Evolutionary conservation across 1,284 basidiomycete species (phyloP).

Genomic region (Rhodotorula glutinis): DNA sequence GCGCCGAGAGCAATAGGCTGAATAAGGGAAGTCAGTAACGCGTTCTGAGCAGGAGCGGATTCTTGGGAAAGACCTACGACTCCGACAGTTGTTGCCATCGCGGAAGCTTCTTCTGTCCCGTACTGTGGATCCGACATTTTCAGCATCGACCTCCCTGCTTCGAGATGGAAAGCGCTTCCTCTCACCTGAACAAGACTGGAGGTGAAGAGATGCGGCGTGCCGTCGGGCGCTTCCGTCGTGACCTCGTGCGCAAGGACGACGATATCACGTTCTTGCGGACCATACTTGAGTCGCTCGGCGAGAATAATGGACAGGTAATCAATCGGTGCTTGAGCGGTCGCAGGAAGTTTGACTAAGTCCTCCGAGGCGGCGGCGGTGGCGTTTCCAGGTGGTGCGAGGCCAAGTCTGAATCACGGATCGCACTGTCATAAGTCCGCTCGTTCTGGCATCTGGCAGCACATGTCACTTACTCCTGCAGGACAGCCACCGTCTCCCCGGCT

Average conservation of each 20-base stretch:
- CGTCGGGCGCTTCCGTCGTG: constrained; percentile 44
- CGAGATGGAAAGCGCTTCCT: no score
- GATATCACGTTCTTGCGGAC: constrained; percentile 72
- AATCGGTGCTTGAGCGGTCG: constrained; percentile 59
- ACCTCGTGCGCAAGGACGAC: constrained; percentile 85
- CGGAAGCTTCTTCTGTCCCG: constrained; percentile 62
- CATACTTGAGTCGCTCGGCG: constrained; percentile 70
- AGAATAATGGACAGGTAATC: constrained; percentile 76
- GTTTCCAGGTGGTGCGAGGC: constrained; percentile 51
- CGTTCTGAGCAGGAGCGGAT: no score
- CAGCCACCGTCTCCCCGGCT: neutral
- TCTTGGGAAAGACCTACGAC: constrained; percentile 15
- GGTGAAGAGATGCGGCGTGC: constrained; percentile 62
- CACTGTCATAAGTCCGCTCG: no score
- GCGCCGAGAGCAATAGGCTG: constrained; percentile 40
- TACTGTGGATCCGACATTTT: constrained; percentile 48
- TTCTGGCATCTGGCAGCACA: neutral
- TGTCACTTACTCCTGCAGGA: constrained; percentile 13
- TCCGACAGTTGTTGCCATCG: constrained; percentile 88
- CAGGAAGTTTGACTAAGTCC: constrained; percentile 55
- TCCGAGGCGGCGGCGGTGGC: constrained; percentile 34
- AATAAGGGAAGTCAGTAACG: no score
- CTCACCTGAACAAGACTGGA: constrained; percentile 62
- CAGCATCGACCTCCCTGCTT: neutral
- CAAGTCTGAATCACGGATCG: constrained; percentile 39